A percentile compares a stretch with the other conserved stretches of the same genome.
Evolutionary conservation across 352 stramenopile genomes (phyloP).

Genomic region (Phytophthora pinifolia): DNA sequence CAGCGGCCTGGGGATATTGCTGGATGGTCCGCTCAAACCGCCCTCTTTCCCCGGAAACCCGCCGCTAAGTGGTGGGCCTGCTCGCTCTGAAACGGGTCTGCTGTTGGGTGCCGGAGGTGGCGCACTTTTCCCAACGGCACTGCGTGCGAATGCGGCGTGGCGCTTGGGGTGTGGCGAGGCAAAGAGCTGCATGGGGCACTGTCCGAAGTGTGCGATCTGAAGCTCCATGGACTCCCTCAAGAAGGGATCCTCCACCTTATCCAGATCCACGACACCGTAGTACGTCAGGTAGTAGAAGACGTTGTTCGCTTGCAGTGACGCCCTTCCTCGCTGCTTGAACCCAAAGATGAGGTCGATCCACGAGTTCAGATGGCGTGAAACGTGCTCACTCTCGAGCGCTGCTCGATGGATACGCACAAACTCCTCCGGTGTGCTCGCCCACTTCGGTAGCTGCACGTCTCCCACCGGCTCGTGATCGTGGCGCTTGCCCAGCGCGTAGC

Average conservation of each 20-base stretch:
- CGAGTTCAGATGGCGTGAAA: slow-evolving; percentile 96
- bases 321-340: slow-evolving; percentile 96
- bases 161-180: slow-evolving; percentile 69
- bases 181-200: slow-evolving; percentile 97
- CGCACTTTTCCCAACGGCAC: slow-evolving; percentile 21
- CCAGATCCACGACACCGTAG: slow-evolving; percentile 95
- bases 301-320: slow-evolving; percentile 94
- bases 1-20: slow-evolving; percentile 49
- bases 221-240: slow-evolving; percentile 94
- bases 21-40: slow-evolving; percentile 5
- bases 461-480: slow-evolving; percentile 81
- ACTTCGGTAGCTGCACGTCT: slow-evolving; percentile 96
- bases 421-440: slow-evolving; percentile 94
- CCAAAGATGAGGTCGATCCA: slow-evolving; percentile 99
- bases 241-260: slow-evolving; percentile 94
- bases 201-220: slow-evolving; percentile 99
- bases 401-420: slow-evolving; percentile 96
- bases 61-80: slow-evolving; percentile 13
- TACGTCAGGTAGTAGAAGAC: slow-evolving; percentile 96
- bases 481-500: slow-evolving; percentile 94
- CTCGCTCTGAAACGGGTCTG: slow-evolving; percentile 16
- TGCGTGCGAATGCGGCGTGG: slow-evolving; percentile 33
- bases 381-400: slow-evolving; percentile 98
- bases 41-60: slow-evolving; percentile 13
- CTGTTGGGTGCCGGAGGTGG: slow-evolving; percentile 2